A percentile compares a stretch with the other conserved stretches of the same genome.
Evolutionary conservation across 2,329 filamentous ascomycete genomes (phyloP).

Genomic region (Fusarium temperatum): DNA sequence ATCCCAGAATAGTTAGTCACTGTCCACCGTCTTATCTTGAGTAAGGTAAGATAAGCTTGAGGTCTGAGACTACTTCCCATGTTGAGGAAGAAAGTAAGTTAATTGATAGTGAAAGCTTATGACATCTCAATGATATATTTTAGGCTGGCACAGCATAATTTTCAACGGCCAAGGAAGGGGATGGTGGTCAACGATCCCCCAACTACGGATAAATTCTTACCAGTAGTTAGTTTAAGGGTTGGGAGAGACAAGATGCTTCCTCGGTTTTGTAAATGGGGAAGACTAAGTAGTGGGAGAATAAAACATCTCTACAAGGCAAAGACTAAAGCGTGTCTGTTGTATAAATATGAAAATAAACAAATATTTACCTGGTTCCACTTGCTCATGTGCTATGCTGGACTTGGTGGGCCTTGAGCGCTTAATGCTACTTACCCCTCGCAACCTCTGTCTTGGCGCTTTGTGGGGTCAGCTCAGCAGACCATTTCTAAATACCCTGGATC

Average conservation of each 20-base stretch:
- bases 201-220: too few species aligned
- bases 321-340: too few species aligned
- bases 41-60: background rate
- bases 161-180: too few species aligned
- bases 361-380: background rate
- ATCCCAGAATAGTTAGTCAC: background rate
- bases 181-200: too few species aligned
- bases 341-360: background rate
- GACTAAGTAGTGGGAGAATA: too few species aligned
- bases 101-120: background rate
- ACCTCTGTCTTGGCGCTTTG: background rate
- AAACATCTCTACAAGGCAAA: too few species aligned
- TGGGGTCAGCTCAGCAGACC: background rate
- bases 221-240: accelerated
- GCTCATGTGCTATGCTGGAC: background rate
- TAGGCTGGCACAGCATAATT: background rate
- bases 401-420: background rate
- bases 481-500: background rate
- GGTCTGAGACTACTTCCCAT: too few species aligned
- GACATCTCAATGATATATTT: too few species aligned
- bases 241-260: too few species aligned
- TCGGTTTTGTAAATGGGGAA: accelerated
- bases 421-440: background rate
- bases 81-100: background rate
- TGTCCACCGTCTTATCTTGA: background rate